These are phyloP conservation scores for Suillus variegatus DNA, from an alignment of 768 basidiomycete genomes.

Conservation along the genomic window DNA sequence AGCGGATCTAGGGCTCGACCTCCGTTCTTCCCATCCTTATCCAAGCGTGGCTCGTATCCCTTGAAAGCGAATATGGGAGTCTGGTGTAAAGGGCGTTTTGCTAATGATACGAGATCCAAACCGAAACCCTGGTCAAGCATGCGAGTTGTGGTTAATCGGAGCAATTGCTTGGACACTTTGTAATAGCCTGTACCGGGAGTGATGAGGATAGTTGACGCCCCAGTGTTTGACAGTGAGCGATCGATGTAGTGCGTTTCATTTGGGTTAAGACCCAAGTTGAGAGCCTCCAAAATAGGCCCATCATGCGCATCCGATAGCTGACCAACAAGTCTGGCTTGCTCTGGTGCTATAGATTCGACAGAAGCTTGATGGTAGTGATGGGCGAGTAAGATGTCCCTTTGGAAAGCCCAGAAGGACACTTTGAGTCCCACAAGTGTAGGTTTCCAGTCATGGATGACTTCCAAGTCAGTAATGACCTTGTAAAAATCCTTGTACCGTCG, in stretches of 20 bases:
- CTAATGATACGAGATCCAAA: constrained; percentile 83
- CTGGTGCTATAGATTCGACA: constrained; percentile 43
- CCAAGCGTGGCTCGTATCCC: constrained; percentile 59
- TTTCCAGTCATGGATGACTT: constrained; percentile 87
- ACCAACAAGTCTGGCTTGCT: constrained; percentile 71
- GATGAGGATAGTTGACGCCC: constrained; percentile 78
- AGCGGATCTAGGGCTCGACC: constrained; percentile 63
- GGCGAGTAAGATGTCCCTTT: constrained; percentile 86
- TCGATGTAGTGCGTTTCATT: constrained; percentile 96
- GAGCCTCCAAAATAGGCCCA: constrained; percentile 91
- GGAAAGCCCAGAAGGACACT: constrained; percentile 87
- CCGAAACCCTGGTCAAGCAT: constrained; percentile 94
- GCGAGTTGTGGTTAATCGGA: constrained; percentile 90
- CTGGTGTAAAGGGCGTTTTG: constrained; percentile 90
- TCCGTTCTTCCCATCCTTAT: constrained; percentile 48
- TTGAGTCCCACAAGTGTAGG: constrained; percentile 85
- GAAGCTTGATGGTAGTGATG: constrained; percentile 83
- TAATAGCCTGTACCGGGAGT: constrained; percentile 96
- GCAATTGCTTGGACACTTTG: constrained; percentile 84
- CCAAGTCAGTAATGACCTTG: constrained; percentile 93
- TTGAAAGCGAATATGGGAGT: constrained; percentile 92
- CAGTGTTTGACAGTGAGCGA: constrained; percentile 88
- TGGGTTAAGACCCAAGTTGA: constrained; percentile 91
- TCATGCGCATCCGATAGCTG: constrained; percentile 86
- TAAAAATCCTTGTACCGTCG: constrained; percentile 94